Percentiles rank a stretch among this genome's conserved stretches.
Conservation (phyloP, 176 grass and related monocot species). For the Bolboschoenus planiculmis region DNA sequence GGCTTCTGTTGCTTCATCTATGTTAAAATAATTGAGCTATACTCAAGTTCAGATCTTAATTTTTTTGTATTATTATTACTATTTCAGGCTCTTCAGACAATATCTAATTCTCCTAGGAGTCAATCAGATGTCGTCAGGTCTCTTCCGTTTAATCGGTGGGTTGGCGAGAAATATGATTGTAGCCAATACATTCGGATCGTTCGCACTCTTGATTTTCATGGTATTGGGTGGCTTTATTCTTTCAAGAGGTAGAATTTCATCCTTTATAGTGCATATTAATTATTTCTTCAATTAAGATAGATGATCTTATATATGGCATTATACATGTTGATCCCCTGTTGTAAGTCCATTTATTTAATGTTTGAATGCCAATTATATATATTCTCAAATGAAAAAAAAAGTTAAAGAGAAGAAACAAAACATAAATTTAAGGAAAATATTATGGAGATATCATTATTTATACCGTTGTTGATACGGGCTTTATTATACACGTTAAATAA, state of each 20-base stretch:
- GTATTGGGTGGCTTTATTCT: constrained; percentile 71
- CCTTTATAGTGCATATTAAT: background rate
- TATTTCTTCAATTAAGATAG: background rate
- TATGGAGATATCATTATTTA: no score
- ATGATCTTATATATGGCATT: background rate
- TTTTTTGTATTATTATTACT: background rate
- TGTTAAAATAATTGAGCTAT: constrained; percentile 10
- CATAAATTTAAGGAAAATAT: no score
- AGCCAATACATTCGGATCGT: constrained; percentile 65
- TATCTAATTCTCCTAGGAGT: constrained; percentile 55
- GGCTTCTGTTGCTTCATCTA: no score
- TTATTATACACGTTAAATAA: no score
- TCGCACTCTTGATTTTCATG: constrained; percentile 48
- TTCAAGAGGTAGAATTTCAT: constrained; percentile 48
- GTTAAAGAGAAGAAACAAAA: background rate
- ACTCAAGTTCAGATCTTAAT: no score
- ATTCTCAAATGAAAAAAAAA: background rate
- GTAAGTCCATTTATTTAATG: background rate
- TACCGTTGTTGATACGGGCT: no score
- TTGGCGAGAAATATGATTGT: constrained; percentile 72
- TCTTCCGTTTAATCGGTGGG: constrained; percentile 77
- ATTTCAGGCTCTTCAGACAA: constrained; percentile 76
- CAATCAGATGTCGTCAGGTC: constrained; percentile 72
- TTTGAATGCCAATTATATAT: background rate
- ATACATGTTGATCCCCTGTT: background rate